phyloP scores from a whole-genome alignment of 768 basidiomycete species.

The Podaxis sp. region DNA sequence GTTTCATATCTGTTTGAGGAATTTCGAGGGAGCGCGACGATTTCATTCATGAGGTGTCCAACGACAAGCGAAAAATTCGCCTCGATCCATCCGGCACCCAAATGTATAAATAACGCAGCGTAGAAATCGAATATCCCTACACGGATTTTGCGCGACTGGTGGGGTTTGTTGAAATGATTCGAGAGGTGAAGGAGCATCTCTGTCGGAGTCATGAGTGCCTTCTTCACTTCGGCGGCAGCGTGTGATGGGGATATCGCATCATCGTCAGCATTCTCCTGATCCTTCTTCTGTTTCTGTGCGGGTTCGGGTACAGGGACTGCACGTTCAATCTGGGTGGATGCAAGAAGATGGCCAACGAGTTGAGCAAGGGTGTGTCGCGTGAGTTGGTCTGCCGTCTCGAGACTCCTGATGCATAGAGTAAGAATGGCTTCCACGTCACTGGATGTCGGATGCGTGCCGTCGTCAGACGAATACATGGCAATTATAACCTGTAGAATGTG shows the following conservation, averaged over 20 bases:
- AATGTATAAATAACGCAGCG: conserved; percentile 66
- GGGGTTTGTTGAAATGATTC: conserved; percentile 73
- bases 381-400: conserved; percentile 82
- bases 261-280: conserved; percentile 60
- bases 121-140: conserved; percentile 92
- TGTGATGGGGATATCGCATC: conserved; percentile 41
- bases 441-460: conserved; percentile 54
- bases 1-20: conserved; percentile 67
- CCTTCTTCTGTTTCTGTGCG: conserved; percentile 62
- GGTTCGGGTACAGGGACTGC: conserved; percentile 43
- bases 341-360: conserved; percentile 81
- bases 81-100: conserved; percentile 82
- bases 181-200: conserved; percentile 89
- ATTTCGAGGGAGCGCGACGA: conserved; percentile 62
- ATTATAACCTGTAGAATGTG: conserved; percentile 38
- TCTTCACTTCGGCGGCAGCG: conserved; percentile 54
- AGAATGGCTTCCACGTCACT: conserved; percentile 80
- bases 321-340: conserved; percentile 76
- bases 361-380: conserved; percentile 80
- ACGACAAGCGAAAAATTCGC: conserved; percentile 78
- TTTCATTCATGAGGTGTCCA: conserved; percentile 74
- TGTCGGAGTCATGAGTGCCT: conserved; percentile 64
- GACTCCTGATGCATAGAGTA: conserved; percentile 60
- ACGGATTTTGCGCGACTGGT: conserved; percentile 65
- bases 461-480: conserved; percentile 55